A percentile compares a stretch with the other conserved stretches of the same genome.
Conservation (phyloP, 805 yeast species). For the Kodamaea kaohsiungensis region DNA sequence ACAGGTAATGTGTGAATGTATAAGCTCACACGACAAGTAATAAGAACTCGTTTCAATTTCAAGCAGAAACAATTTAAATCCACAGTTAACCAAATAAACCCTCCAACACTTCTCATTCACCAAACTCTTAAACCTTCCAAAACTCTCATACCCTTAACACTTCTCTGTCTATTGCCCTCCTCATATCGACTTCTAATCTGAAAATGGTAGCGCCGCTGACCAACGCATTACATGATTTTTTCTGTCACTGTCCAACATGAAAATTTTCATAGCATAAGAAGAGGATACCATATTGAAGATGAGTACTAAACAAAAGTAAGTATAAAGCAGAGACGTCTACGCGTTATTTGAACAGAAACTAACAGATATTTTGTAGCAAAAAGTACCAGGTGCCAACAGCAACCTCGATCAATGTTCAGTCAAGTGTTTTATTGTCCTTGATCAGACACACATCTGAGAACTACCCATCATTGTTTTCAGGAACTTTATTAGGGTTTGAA, state of each 20-base stretch:
- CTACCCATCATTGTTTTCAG: slow-evolving; percentile 62
- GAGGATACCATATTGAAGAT: slow-evolving; percentile 1
- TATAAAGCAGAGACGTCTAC: background rate
- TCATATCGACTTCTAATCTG: background rate
- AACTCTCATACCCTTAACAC: too few relatives aligned
- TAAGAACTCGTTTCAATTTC: too few relatives aligned
- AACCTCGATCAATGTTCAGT: slow-evolving; percentile 45
- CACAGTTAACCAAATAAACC: too few relatives aligned
- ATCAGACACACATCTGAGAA: slow-evolving; percentile 67
- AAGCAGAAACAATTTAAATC: too few relatives aligned
- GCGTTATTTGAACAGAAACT: background rate
- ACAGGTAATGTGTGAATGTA: too few relatives aligned
- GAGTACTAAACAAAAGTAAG: slow-evolving; percentile 13
- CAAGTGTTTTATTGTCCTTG: slow-evolving; percentile 57
- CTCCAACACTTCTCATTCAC: too few relatives aligned
- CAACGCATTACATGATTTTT: too few relatives aligned
- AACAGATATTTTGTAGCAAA: slow-evolving; percentile 12
- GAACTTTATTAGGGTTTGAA: slow-evolving; percentile 76
- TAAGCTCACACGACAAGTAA: too few relatives aligned
- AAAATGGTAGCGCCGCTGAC: background rate
- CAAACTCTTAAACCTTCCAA: too few relatives aligned
- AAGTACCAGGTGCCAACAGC: slow-evolving; percentile 38
- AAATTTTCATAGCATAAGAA: slow-evolving; percentile 9
- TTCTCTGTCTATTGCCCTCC: too few relatives aligned
- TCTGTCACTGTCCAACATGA: slow-evolving; percentile 1